Conservation (phyloP, 1,284 basidiomycete species). For the Microbotryum silenes-acaulis region DNA sequence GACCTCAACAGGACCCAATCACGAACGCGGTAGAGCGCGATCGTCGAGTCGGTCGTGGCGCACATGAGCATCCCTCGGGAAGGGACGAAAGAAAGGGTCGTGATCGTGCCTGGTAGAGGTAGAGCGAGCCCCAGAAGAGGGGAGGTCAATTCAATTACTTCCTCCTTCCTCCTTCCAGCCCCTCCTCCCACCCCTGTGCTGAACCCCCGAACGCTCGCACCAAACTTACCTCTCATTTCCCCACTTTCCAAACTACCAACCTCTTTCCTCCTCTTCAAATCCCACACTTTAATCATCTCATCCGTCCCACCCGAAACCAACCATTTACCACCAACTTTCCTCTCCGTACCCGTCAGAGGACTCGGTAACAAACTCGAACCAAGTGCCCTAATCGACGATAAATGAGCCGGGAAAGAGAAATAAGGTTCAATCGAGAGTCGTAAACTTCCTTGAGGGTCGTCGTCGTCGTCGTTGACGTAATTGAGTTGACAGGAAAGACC, state of each 20-base stretch:
- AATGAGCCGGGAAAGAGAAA: slow-evolving; percentile 94
- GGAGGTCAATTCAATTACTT: too few species aligned
- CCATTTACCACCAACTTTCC: slow-evolving; percentile 73
- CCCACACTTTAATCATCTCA: slow-evolving; percentile 97
- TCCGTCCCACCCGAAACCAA: slow-evolving; percentile 89
- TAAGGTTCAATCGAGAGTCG: slow-evolving; percentile 57
- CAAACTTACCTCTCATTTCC: slow-evolving; percentile 50
- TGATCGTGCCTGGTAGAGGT: slow-evolving; percentile 67
- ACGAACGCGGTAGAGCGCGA: slow-evolving; percentile 79
- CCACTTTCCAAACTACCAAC: slow-evolving; percentile 61
- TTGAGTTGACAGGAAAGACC: slow-evolving; percentile 56
- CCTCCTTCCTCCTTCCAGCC: too few species aligned
- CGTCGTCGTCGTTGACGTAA: too few species aligned
- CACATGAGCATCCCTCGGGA: slow-evolving; percentile 73
- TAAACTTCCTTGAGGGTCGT: too few species aligned
- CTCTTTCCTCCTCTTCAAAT: slow-evolving; percentile 78
- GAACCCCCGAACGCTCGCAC: too few species aligned
- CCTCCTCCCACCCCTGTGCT: too few species aligned
- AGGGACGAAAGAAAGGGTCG: slow-evolving; percentile 77
- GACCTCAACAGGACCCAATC: slow-evolving; percentile 86
- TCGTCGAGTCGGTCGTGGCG: slow-evolving; percentile 68
- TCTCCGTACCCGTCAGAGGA: slow-evolving; percentile 43
- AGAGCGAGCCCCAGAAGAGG: too few species aligned
- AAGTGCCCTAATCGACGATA: slow-evolving; percentile 82
- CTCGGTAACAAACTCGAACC: slow-evolving; percentile 53